Base-by-base conservation (phyloP, 2,329 filamentous ascomycete genomes). In the Camillea tinctor region DNA sequence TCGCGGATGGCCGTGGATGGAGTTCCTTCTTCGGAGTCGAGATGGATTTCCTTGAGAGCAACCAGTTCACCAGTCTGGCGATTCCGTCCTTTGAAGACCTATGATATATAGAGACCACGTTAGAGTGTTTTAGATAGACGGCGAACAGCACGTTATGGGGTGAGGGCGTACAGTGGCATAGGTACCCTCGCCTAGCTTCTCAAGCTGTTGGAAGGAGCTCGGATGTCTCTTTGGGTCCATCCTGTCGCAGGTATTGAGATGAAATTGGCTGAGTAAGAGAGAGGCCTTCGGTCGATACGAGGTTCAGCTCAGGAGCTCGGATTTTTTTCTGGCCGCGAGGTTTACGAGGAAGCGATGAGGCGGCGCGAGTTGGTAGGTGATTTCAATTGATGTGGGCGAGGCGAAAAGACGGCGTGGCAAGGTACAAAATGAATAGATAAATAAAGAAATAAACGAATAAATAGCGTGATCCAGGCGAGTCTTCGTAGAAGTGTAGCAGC, bases 41-140 rank as follows among this genome's bases (percentile, higher is more conserved):
- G 91, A 75, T 99, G 95, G 70, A 99, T 99, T 79, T 99, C 95
- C 77, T 99, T 99, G 65, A 99, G 84, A 5, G 95, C 95, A 44
- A 99, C 95, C 62, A 97, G 89, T 77, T 97, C 93, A 72, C 95
- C 95, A 0, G 95, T 98, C 77, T 98, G 93, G 69, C 95, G 87
- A 77, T 99, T 99, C 67, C 94, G 91, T 62, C 95, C 95, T 81
- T 99, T 97, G 86, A 98, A 99, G 51, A 99, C 93, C 93, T 97
- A 71, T 26, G 52, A 49, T 36, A 23, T 20, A 59, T 52, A 62
- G 53, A 53, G 48, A 17, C 17, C 19, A 24, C 51, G 57, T 57
- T 23, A 63, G 48, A 60, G 51, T 51, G 48, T 60, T 61, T 72
- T 59, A 73, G 69, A 70, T 17, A 56, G 9, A 51, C 56, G 57